These are phyloP conservation scores for Trichoderma atroviride DNA, from an alignment of 2,329 filamentous ascomycete species.

Conservation along the genomic window DNA sequence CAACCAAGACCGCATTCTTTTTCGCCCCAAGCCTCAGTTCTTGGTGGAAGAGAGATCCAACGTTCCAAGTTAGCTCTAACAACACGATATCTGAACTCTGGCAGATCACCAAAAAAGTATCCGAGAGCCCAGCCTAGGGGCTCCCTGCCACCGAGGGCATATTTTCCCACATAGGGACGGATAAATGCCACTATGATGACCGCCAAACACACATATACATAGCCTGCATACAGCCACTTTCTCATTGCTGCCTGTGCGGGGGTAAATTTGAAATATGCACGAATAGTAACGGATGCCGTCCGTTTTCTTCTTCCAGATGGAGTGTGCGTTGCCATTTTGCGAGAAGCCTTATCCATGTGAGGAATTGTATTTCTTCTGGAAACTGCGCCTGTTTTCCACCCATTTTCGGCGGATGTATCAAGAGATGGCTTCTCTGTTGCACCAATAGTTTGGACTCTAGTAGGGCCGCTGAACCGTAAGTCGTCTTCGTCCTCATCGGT, in stretches of 20 bases:
- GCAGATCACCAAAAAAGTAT: conserved; percentile 82
- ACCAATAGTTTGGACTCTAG: conserved; percentile 39
- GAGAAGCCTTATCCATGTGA: conserved; percentile 39
- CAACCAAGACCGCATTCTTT: conserved; percentile 57
- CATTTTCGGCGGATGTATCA: conserved; percentile 28
- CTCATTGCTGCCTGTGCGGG: conserved; percentile 72
- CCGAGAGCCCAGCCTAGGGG: conserved; percentile 91
- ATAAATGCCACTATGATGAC: conserved; percentile 70
- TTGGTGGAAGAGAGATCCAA: conserved; percentile 74
- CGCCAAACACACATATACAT: conserved; percentile 71
- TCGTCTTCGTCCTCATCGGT: conserved; percentile 38
- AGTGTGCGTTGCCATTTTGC: conserved; percentile 54
- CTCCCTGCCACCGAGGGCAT: conserved; percentile 72
- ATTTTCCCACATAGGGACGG: conserved; percentile 66
- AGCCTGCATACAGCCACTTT: conserved; percentile 82
- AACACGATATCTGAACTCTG: conserved; percentile 71
- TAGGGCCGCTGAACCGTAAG: conserved; percentile 30
- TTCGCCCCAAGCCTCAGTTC: conserved; percentile 35
- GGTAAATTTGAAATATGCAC: conserved; percentile 79
- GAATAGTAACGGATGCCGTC: conserved; percentile 63
- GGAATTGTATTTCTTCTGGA: conserved; percentile 58
- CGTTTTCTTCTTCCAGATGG: conserved; percentile 68
- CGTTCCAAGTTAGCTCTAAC: conserved; percentile 67
- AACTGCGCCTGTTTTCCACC: conserved; percentile 30
- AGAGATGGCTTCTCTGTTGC: conserved; percentile 28